Conservation (phyloP, 2,329 filamentous ascomycete genomes). For the Parasarocladium wereldwijsianum region DNA sequence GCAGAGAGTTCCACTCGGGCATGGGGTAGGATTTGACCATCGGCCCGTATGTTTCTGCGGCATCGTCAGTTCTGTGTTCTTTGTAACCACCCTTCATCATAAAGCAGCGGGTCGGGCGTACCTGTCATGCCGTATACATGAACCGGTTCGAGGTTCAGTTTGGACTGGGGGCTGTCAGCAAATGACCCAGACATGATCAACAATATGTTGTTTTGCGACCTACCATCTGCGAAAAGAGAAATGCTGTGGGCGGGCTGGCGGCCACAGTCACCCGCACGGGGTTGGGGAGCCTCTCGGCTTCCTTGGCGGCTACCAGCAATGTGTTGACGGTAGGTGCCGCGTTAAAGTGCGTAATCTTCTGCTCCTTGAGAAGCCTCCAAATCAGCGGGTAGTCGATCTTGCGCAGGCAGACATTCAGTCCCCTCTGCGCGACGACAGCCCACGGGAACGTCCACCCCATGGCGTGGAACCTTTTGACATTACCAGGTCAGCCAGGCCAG, state of each 20-base stretch:
- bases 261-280: constrained; percentile 83
- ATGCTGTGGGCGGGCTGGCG: constrained; percentile 75
- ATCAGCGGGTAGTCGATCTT: constrained; percentile 93
- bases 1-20: constrained; percentile 67
- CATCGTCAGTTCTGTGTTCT: neutral
- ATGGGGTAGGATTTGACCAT: constrained; percentile 89
- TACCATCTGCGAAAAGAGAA: constrained; percentile 90
- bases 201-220: constrained; percentile 4
- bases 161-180: constrained; percentile 13
- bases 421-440: constrained; percentile 82
- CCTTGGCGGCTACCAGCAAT: constrained; percentile 64
- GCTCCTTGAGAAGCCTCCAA: constrained; percentile 75
- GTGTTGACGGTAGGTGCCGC: constrained; percentile 96
- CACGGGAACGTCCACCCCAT: constrained; percentile 81
- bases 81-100: constrained; percentile 4
- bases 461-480: constrained; percentile 54
- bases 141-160: constrained; percentile 73
- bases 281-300: constrained; percentile 54
- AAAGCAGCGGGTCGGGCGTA: constrained; percentile 7
- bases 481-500: too few relatives aligned
- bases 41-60: constrained; percentile 75
- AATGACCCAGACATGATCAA: neutral
- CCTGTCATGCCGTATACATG: constrained; percentile 76
- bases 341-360: constrained; percentile 87
- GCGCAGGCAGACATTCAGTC: constrained; percentile 86